A percentile compares a stretch with the other conserved stretches of the same genome.
phyloP scores from a whole-genome alignment of 2,329 filamentous ascomycete genomes.

The Fusarium illudens region DNA sequence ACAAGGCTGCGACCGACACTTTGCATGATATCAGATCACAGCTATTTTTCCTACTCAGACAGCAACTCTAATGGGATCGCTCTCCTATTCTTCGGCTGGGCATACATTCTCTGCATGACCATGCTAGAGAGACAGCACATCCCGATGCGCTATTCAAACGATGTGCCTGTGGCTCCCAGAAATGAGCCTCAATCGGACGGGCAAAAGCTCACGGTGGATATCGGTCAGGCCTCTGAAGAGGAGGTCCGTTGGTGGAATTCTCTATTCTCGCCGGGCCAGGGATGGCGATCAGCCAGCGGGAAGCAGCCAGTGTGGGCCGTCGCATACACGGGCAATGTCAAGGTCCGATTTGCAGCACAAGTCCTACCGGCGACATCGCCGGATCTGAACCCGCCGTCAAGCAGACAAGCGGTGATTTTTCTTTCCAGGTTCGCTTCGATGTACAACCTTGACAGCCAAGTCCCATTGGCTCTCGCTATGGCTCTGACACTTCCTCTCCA shows the following conservation, averaged over 20 bases:
- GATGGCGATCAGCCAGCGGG: background rate
- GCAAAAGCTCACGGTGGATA: background rate
- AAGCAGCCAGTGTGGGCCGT: constrained; percentile 1
- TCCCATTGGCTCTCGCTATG: constrained; percentile 2
- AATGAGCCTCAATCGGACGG: background rate
- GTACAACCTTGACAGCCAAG: constrained; percentile 9
- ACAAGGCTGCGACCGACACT: background rate
- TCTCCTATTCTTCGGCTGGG: constrained; percentile 13
- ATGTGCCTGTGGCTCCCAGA: background rate
- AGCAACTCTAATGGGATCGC: constrained; percentile 6
- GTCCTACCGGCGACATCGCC: background rate
- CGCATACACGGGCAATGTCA: constrained; percentile 3
- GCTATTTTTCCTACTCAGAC: background rate
- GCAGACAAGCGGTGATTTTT: background rate
- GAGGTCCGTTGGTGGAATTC: constrained; percentile 5
- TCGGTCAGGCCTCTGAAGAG: background rate
- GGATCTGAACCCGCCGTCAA: background rate
- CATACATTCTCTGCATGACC: constrained; percentile 6
- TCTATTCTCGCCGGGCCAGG: background rate
- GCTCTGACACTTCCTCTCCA: constrained; percentile 4
- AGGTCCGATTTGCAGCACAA: background rate
- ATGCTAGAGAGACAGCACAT: constrained; percentile 7
- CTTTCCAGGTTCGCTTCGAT: constrained; percentile 4
- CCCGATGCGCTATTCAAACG: background rate
- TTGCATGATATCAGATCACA: background rate